phyloP scores from a whole-genome alignment of 768 basidiomycete genomes.

The Kwoniella shandongensis region DNA sequence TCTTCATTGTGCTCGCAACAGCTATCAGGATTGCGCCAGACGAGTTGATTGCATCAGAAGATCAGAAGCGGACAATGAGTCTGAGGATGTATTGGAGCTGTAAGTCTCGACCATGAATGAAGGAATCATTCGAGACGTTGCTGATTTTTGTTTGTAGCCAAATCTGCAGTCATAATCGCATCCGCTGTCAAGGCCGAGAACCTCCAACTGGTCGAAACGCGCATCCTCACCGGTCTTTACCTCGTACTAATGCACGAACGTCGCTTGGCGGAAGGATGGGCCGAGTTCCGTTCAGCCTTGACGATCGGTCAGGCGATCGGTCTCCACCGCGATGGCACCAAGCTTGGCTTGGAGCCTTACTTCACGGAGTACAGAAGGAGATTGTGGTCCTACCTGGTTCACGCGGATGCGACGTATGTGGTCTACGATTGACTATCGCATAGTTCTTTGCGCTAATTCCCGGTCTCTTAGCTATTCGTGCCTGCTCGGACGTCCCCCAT shows the following conservation, averaged over 20 bases:
- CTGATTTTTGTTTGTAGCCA: conserved; percentile 61
- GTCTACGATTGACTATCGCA: too few relatives aligned
- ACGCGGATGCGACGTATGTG: conserved; percentile 84
- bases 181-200: conserved; percentile 92
- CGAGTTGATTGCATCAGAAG: conserved; percentile 73
- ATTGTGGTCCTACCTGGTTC: conserved; percentile 81
- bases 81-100: conserved; percentile 94
- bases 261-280: conserved; percentile 89
- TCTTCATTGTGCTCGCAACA: conserved; percentile 89
- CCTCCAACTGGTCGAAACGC: conserved; percentile 83
- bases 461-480: too few relatives aligned
- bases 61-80: conserved; percentile 71
- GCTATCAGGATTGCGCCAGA: conserved; percentile 83
- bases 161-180: conserved; percentile 80
- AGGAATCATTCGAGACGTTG: conserved; percentile 6
- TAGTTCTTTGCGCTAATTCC: too few relatives aligned
- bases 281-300: conserved; percentile 87
- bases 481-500: conserved; percentile 78
- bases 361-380: conserved; percentile 85
- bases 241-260: conserved; percentile 57
- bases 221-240: conserved; percentile 73
- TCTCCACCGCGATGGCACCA: conserved; percentile 81
- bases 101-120: too few relatives aligned
- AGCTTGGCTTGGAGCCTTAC: conserved; percentile 61
- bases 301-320: conserved; percentile 91